Evolutionary conservation across 768 basidiomycete species (phyloP).

Genomic region (Cystobasidium ongulense): DNA sequence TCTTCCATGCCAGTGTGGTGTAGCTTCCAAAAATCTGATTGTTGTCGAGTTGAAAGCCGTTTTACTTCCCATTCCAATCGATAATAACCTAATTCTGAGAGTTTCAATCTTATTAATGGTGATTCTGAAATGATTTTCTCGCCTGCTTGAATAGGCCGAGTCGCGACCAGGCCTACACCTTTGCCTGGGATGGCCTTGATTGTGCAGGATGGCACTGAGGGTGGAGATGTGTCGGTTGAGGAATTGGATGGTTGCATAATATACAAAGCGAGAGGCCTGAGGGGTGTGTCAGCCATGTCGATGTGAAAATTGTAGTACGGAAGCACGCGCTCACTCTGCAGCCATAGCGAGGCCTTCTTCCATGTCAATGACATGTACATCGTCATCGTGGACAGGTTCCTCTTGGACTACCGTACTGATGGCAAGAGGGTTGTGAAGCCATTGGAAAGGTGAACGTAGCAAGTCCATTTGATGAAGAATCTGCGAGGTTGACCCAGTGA

Average conservation of each 20-base stretch:
- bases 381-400: no score
- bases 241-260: no score
- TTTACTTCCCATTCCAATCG: neutral
- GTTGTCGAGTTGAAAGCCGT: neutral
- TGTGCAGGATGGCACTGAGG: neutral
- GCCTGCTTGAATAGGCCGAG: neutral
- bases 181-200: conserved; percentile 11
- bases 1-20: conserved; percentile 4
- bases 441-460: no score
- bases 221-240: neutral
- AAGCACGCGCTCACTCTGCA: no score
- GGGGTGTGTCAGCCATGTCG: no score
- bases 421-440: no score
- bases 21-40: neutral
- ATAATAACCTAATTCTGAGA: neutral
- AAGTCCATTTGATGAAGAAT: no score
- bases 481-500: no score
- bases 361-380: no score
- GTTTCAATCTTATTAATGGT: neutral
- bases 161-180: conserved; percentile 9
- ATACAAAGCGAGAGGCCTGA: neutral
- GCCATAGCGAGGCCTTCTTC: no score
- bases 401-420: no score
- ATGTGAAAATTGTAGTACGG: no score
- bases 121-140: neutral